Percentiles rank a stretch among this genome's conserved stretches.
These are phyloP conservation scores for Epithemia pelagica DNA, from an alignment of 108 stramenopile genomes.

Conservation along the genomic window DNA sequence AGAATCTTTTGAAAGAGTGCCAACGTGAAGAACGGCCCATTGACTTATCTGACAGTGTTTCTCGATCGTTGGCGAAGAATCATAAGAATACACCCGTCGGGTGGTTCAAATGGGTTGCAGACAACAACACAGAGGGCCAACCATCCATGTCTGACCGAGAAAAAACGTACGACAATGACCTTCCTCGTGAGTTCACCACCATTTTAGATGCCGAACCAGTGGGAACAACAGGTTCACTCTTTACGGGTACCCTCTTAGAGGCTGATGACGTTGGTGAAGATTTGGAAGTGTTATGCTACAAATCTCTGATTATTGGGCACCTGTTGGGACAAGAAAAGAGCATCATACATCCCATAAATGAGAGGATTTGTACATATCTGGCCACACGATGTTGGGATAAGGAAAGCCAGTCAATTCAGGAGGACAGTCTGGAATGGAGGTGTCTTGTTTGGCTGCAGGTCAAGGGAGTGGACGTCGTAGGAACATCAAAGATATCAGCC, in stretches of 20 bases:
- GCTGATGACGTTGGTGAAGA: constrained; percentile 1
- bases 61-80: no score
- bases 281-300: constrained; percentile 7
- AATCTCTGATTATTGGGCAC: neutral
- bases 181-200: neutral
- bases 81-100: no score
- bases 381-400: neutral
- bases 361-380: neutral
- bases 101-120: no score
- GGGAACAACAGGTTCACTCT: neutral
- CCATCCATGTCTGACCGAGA: no score
- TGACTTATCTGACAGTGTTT: no score
- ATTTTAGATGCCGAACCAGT: neutral
- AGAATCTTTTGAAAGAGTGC: no score
- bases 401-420: neutral
- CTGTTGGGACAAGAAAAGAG: neutral
- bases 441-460: constrained; percentile 1
- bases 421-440: constrained; percentile 1
- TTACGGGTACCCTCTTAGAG: neutral
- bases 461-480: neutral
- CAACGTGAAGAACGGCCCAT: no score
- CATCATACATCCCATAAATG: neutral
- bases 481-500: neutral
- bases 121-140: no score
- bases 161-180: neutral